Evolutionary conservation across 1,284 basidiomycete species (phyloP).

Genomic region (Spongiforma sp.): DNA sequence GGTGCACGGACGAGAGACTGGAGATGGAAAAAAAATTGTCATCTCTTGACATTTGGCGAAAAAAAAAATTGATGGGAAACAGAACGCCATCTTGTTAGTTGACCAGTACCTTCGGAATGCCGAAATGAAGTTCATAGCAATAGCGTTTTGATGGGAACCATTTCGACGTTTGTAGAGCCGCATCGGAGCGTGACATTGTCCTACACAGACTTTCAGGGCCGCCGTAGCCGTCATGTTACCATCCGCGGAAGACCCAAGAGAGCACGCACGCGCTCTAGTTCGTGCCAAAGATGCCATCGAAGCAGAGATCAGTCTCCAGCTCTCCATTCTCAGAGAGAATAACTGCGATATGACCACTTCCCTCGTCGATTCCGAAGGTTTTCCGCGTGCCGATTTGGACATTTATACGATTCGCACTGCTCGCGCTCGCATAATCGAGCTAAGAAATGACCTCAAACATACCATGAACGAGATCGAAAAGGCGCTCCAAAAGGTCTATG

Average conservation of each 20-base stretch:
- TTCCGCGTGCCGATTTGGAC: slow-evolving; percentile 84
- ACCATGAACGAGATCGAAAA: slow-evolving; percentile 71
- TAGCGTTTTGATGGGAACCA: no score
- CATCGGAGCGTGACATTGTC: background rate
- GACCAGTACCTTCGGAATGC: no score
- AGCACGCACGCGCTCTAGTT: slow-evolving; percentile 64
- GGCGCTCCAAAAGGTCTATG: slow-evolving; percentile 71
- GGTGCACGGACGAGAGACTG: no score
- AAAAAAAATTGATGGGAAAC: no score
- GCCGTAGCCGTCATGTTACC: slow-evolving; percentile 43
- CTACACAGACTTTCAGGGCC: background rate
- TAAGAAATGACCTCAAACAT: slow-evolving; percentile 77
- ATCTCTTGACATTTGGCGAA: no score
- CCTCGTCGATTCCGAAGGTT: slow-evolving; percentile 84
- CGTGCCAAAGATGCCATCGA: slow-evolving; percentile 67
- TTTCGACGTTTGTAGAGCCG: background rate
- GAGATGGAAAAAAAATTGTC: no score
- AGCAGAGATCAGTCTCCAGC: slow-evolving; percentile 62
- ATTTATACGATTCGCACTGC: slow-evolving; percentile 83
- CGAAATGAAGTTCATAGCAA: no score
- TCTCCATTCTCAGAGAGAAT: slow-evolving; percentile 63
- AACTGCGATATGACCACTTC: slow-evolving; percentile 68
- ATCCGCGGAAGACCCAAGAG: slow-evolving; percentile 49
- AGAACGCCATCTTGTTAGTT: no score
- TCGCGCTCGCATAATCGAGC: slow-evolving; percentile 70